Percentiles rank a stretch among this genome's conserved stretches.
phyloP scores from a whole-genome alignment of 805 yeast genomes.

The Zygosaccharomyces kombuchaensis region DNA sequence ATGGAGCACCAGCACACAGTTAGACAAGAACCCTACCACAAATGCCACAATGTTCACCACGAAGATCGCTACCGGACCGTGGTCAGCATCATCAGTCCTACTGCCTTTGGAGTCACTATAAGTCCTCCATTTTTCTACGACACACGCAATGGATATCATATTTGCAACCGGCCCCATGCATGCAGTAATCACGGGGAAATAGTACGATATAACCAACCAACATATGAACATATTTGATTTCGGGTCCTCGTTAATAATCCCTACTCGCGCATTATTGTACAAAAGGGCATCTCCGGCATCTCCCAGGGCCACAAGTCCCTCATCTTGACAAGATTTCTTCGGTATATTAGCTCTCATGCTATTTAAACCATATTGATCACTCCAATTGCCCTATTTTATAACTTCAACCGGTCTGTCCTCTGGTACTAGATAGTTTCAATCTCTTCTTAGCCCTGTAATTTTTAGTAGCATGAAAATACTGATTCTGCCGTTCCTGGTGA shows the following conservation, averaged over 20 bases:
- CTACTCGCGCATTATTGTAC: slow-evolving; percentile 27
- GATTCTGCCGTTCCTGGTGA: too few species aligned
- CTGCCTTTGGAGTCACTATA: neutral
- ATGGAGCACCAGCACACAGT: slow-evolving; percentile 64
- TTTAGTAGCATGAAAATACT: too few species aligned
- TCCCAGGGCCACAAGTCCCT: slow-evolving; percentile 5
- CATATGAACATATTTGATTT: slow-evolving; percentile 21
- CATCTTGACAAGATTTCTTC: neutral
- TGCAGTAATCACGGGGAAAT: slow-evolving; percentile 71
- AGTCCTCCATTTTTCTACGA: slow-evolving; percentile 65
- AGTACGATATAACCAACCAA: slow-evolving; percentile 67
- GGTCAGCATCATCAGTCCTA: neutral
- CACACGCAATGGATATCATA: slow-evolving; percentile 65
- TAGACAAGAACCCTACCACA: slow-evolving; percentile 61
- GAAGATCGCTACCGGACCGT: slow-evolving; percentile 40
- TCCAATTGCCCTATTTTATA: too few species aligned
- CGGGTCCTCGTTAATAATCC: slow-evolving; percentile 29
- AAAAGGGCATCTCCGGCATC: slow-evolving; percentile 14
- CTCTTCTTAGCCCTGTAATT: too few species aligned
- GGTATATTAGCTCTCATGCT: neutral
- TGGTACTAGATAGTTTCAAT: too few species aligned
- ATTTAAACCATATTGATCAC: too few species aligned
- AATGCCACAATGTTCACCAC: slow-evolving; percentile 61
- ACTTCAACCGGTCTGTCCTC: too few species aligned
- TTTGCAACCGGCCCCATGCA: slow-evolving; percentile 78